Evolutionary conservation across 2,329 filamentous ascomycete genomes (phyloP).

Genomic region (Penicillium occitanis): DNA sequence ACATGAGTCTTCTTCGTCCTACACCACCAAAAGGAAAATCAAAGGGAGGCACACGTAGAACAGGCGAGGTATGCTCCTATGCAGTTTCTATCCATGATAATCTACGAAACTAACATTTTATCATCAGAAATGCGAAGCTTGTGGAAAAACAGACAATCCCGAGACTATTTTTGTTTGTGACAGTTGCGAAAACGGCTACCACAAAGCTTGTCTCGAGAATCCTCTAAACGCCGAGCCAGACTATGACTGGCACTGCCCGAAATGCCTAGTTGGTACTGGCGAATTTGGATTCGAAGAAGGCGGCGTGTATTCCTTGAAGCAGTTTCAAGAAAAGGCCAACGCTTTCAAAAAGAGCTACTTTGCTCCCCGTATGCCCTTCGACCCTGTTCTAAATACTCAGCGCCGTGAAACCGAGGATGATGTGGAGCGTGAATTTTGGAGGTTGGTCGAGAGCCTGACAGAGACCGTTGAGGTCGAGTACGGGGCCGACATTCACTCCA

Average conservation of each 20-base stretch:
- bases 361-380: conserved; percentile 82
- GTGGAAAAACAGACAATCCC: conserved; percentile 73
- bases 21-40: conserved; percentile 61
- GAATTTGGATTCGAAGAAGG: conserved; percentile 98
- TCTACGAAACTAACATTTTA: conserved; percentile 29
- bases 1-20: conserved; percentile 92
- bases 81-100: background rate
- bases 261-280: conserved; percentile 91
- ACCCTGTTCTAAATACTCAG: conserved; percentile 77
- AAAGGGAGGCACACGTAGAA: conserved; percentile 57
- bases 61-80: conserved; percentile 54
- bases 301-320: conserved; percentile 87
- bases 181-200: conserved; percentile 85
- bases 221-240: conserved; percentile 75
- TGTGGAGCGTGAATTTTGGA: conserved; percentile 95
- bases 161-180: conserved; percentile 77
- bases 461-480: conserved; percentile 98
- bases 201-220: conserved; percentile 85
- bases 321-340: conserved; percentile 94
- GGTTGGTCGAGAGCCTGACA: conserved; percentile 86
- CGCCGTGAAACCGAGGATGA: conserved; percentile 88
- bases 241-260: conserved; percentile 91
- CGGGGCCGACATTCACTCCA: conserved; percentile 96
- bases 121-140: conserved; percentile 75
- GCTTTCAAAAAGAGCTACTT: conserved; percentile 96